Evolutionary conservation across 225 moss, liverwort and hornwort species (phyloP).

Genomic region (Pseudisothecium myosuroides): DNA sequence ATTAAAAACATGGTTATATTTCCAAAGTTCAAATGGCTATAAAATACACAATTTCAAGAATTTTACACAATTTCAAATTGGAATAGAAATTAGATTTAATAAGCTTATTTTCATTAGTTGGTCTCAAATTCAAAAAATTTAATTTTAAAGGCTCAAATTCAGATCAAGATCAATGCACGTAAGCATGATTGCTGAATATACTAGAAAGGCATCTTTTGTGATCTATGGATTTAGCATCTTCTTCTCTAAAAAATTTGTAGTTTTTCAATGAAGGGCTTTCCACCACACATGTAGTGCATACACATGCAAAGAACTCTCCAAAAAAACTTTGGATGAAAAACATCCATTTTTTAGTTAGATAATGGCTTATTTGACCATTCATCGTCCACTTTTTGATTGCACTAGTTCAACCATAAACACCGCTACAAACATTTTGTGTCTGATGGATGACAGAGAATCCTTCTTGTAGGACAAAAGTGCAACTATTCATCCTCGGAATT

Average conservation of each 20-base stretch:
- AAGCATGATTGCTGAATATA: background rate
- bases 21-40: background rate
- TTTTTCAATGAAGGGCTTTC: fast-evolving
- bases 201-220: background rate
- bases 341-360: background rate
- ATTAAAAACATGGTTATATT: background rate
- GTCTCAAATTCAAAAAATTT: background rate
- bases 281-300: fast-evolving
- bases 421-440: too few relatives aligned
- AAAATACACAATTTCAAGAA: background rate
- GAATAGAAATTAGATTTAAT: background rate
- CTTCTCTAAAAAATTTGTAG: background rate
- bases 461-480: too few relatives aligned
- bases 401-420: too few relatives aligned
- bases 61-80: background rate
- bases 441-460: too few relatives aligned
- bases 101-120: background rate
- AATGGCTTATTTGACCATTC: background rate
- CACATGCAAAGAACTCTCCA: background rate
- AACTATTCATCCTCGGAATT: too few relatives aligned
- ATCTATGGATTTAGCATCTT: background rate
- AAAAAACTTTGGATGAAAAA: background rate
- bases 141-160: background rate
- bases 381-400: fast-evolving
- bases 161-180: background rate